Evolutionary conservation across 2,329 filamentous ascomycete species (phyloP), one percentile per base, ranked within the genome.

Genomic region (Onygenales sp.): DNA sequence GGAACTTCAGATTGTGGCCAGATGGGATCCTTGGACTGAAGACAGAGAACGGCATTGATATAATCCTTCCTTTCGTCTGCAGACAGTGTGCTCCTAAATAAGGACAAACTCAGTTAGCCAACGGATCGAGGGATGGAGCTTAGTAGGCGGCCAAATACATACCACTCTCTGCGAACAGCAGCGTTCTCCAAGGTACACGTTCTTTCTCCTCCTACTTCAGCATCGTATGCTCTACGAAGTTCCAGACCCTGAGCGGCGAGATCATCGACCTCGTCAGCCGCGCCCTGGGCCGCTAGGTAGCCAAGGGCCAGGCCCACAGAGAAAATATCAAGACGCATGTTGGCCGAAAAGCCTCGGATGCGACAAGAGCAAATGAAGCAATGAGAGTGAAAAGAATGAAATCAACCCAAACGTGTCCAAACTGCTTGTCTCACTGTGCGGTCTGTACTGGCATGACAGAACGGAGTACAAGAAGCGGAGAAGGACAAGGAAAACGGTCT

Each of bases 11-110:
- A 27, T 8, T 39, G 39, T 36, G 50, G 46, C 10, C 38, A 33
- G 7, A 50, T 35, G 8, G 32, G 14, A 5, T 51, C 50, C 38
- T 43, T 43, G 13, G 13, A 14, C 39, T 53, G 54, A 11, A 57
- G 50, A 42, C 55, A 57, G 8, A 39, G 43, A 17, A 57, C 55
- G 27, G 55, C 55, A 7, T 36, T 38, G 13, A 50, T 55, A 35
- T 56, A 56, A n/a, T 39, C 51, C 44, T 11, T 51, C 27, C 54
- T 35, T 21, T 57, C 50, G 13, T 51, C 17, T 17, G 39, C 33
- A 10, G 38, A 32, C n/a, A 57, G 14, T 31, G 36, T 13, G 17
- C 35, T 38, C 43, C 43, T 46, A 46, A 46, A n/a, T 14, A 11
- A 7, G 41, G 41, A 14, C 8, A 7, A 10, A 10, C 32, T 46